Conservation (phyloP, 768 basidiomycete species). For the Scleroderma citrinum region DNA sequence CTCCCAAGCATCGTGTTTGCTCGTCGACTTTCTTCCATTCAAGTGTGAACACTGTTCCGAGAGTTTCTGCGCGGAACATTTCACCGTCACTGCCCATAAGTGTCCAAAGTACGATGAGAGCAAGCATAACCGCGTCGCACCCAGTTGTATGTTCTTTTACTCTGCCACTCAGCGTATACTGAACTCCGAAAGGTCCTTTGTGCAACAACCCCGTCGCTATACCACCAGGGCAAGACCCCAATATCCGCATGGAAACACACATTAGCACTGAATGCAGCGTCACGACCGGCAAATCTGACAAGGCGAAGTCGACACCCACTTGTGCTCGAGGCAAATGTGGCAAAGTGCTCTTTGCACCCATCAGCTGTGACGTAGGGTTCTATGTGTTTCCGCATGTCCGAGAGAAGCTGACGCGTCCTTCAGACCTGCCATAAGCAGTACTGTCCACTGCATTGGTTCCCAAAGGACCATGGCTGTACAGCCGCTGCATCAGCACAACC, state of each 20-base stretch:
- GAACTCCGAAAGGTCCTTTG: slow-evolving; percentile 51
- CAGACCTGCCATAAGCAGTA: slow-evolving; percentile 73
- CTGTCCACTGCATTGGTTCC: slow-evolving; percentile 77
- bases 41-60: slow-evolving; percentile 75
- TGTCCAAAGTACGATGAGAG: slow-evolving; percentile 68
- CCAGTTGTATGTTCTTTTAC: slow-evolving; percentile 48
- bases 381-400: slow-evolving; percentile 10
- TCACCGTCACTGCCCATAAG: slow-evolving; percentile 58
- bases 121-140: slow-evolving; percentile 70
- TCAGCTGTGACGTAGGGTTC: slow-evolving; percentile 70
- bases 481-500: slow-evolving; percentile 9
- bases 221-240: slow-evolving; percentile 74
- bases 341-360: slow-evolving; percentile 70
- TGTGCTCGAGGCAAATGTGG: slow-evolving; percentile 61
- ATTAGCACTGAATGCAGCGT: slow-evolving; percentile 60
- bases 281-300: slow-evolving; percentile 56
- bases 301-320: slow-evolving; percentile 42
- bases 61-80: slow-evolving; percentile 76
- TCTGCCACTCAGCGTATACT: background rate
- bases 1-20: slow-evolving; percentile 54
- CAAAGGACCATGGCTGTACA: slow-evolving; percentile 60
- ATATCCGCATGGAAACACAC: slow-evolving; percentile 74
- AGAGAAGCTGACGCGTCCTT: background rate
- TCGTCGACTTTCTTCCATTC: slow-evolving; percentile 83
- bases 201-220: slow-evolving; percentile 73